Percentiles rank a stretch among this genome's conserved stretches.
Evolutionary conservation across 2,329 filamentous ascomycete genomes (phyloP).

Genomic region (Fusarium domesticum): DNA sequence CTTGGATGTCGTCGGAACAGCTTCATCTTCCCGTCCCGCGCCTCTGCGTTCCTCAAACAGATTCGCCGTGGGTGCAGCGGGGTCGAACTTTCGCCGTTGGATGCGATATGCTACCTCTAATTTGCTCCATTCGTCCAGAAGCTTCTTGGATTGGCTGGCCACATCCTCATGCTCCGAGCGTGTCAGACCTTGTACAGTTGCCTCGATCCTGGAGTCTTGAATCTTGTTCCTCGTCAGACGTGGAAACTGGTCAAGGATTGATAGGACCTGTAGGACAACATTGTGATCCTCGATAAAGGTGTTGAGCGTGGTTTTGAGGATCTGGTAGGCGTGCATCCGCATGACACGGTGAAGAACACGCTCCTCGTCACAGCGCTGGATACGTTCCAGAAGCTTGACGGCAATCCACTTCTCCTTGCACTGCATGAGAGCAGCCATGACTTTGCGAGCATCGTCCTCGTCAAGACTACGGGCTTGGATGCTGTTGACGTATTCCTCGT

Average conservation of each 20-base stretch:
- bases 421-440: constrained; percentile 95
- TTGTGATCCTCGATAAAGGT: constrained; percentile 89
- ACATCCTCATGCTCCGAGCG: constrained; percentile 72
- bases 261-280: constrained; percentile 81
- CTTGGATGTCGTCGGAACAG: constrained; percentile 38
- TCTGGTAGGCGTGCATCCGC: constrained; percentile 95
- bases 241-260: constrained; percentile 85
- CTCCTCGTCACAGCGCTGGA: constrained; percentile 83
- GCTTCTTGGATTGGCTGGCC: constrained; percentile 62
- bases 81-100: constrained; percentile 81
- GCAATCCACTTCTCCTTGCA: constrained; percentile 99
- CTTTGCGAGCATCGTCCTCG: constrained; percentile 82
- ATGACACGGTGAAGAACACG: constrained; percentile 84
- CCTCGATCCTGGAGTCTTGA: constrained; percentile 90
- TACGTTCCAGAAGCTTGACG: constrained; percentile 86
- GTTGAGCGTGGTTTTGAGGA: constrained; percentile 80
- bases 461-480: constrained; percentile 75
- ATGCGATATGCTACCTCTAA: constrained; percentile 91
- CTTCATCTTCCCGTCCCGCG: constrained; percentile 42
- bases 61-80: constrained; percentile 56
- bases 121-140: constrained; percentile 84
- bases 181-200: constrained; percentile 67
- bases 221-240: constrained; percentile 96
- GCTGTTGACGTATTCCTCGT: constrained; percentile 93
- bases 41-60: constrained; percentile 62